Base-by-base conservation (phyloP, 164 flowering plant species). In the Echeveria elegans region DNA sequence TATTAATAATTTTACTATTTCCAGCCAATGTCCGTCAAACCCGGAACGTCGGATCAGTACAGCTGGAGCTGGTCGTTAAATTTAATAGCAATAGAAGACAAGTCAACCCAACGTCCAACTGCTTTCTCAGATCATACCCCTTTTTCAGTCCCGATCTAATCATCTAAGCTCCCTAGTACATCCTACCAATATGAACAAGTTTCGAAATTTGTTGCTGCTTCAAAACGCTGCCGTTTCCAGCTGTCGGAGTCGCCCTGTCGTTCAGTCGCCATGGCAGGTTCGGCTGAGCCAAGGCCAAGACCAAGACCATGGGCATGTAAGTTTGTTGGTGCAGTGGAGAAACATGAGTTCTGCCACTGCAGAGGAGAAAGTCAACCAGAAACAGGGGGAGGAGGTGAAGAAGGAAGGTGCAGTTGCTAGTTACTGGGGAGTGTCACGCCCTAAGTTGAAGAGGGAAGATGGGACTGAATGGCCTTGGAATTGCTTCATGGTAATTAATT, bases 401-500 rank as follows among this genome's bases (percentile, higher is more conserved):
- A 59, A 40, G 29, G 62, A 43, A 45, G 67, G n/a, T 63, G 65
- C 69, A 41, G 68, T 75, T 6, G 79, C 89, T 40, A 92, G 91
- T 69, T 92, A 89, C 52, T 92, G 98, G 98, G 96, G 96, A 4
- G 60, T 92, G 56, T 15, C 74, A 64, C 73, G 85, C 72, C 80
- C 78, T 15, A 81, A 75, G 74, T 40, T 88, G 31, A 79, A 73
- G n/a, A 78, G 82, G 60, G 89, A 86, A 63, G 98, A 92, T 65
- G 98, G 98, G 12, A 81, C 87, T 14, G 85, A 70, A 21, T 92
- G 96, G 98, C 91, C 92, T 5, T 92, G 98, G 98, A 92, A 92
- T 52, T 92, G 96, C 64, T 92, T 92, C 75, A 88, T 79, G 92
- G 98, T 90, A 69, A 64, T 60, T 14, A 38, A n/a, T n/a, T n/a